phyloP scores from a whole-genome alignment of 1,284 basidiomycete genomes.

The Rhizopogon hawkerae region DNA sequence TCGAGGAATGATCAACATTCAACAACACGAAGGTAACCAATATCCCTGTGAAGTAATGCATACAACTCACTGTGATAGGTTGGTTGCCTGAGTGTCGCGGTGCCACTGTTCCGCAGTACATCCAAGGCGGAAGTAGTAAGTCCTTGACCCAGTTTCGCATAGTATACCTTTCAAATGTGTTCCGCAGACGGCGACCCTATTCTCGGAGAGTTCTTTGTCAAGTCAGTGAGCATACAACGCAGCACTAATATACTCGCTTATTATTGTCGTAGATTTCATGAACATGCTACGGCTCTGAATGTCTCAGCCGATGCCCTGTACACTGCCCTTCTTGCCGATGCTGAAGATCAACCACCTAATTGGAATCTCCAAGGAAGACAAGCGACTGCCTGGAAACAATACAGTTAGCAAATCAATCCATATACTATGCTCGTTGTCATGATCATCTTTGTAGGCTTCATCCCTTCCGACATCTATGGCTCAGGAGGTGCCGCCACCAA shows the following conservation, averaged over 20 bases:
- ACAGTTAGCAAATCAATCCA: constrained; percentile 26
- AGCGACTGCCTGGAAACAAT: constrained; percentile 46
- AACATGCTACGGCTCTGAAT: constrained; percentile 37
- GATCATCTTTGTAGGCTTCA: constrained; percentile 30
- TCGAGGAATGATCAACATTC: constrained; percentile 56
- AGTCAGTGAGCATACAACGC: constrained; percentile 31
- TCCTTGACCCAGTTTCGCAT: constrained; percentile 11
- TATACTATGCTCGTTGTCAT: neutral
- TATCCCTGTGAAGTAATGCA: neutral
- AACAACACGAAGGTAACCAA: constrained; percentile 49
- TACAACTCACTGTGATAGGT: constrained; percentile 25
- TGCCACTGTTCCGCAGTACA: constrained; percentile 38
- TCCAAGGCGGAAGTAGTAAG: constrained; percentile 59
- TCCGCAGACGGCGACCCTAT: constrained; percentile 54
- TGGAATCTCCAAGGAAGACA: constrained; percentile 61
- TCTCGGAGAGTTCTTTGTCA: constrained; percentile 57
- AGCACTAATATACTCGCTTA: neutral
- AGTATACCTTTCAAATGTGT: neutral
- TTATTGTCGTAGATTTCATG: constrained; percentile 34
- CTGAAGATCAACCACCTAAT: constrained; percentile 48
- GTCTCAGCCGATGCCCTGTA: constrained; percentile 44
- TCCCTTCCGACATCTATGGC: constrained; percentile 44
- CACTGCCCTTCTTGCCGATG: constrained; percentile 48
- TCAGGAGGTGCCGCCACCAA: constrained; percentile 51
- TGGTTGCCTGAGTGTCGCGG: constrained; percentile 60